Evolutionary conservation across 2,329 filamentous ascomycete species (phyloP), one percentile per base, ranked within the genome.

Genomic region (Cladosporium sp.): DNA sequence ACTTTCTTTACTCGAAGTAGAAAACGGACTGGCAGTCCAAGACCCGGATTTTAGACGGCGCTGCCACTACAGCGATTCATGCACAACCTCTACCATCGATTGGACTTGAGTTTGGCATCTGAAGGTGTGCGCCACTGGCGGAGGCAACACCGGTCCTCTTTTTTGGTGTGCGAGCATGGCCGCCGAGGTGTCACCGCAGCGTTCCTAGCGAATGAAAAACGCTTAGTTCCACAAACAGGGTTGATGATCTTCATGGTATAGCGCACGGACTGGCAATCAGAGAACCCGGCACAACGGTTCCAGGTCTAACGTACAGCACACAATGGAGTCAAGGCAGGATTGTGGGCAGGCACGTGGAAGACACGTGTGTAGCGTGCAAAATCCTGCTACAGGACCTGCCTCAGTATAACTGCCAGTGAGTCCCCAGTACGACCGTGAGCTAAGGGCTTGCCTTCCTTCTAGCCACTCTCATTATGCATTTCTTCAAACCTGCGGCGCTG

Each of bases 331-430:
- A 36, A 56, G 18, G 54, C 32, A 23, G 54, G 30, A 57, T 34
- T 23, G n/a, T 57, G 32, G 54, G 23, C 10, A 32, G 51, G 51
- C 51, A 54, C 51, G 51, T 54, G 51, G 51, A 23, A 54, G 51
- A 32, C 51, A 54, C 51, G 28, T 54, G 51, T 54, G 51, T 54
- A 30, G 51, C 51, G 51, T 46, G 51, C 26, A 54, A 54, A 46
- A 32, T 54, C 51, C 51, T 54, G 51, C 51, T 54, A 49, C n/a
- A n/a, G n/a, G 25, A 21, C 16, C 8, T 26, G 30, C 54, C 54
- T 26, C 54, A 11, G 48, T 53, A 28, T 53, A 53, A 53, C 39
- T 46, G n/a, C 8, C n/a, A 46, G n/a, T 46, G 39, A 21, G n/a
- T 46, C 39, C 39, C 39, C 39, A 46, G n/a, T 46, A 21, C n/a